Evolutionary conservation across 2,329 filamentous ascomycete species (phyloP).

Genomic region (Thielaviopsis populi): DNA sequence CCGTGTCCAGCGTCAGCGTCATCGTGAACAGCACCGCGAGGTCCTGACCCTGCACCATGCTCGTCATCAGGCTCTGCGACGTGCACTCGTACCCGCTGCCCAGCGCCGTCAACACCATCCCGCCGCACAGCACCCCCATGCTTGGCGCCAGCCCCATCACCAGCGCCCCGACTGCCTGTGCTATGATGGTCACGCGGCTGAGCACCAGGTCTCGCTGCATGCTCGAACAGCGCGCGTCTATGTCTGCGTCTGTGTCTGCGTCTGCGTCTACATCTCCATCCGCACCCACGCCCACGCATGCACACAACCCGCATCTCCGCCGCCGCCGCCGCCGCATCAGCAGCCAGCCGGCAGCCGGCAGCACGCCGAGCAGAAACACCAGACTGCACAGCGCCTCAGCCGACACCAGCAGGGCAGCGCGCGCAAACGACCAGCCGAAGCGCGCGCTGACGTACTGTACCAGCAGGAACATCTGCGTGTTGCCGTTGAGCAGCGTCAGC

Average conservation of each 20-base stretch:
- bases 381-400: background rate
- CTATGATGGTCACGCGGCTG: conserved; percentile 12
- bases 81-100: conserved; percentile 7
- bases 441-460: conserved; percentile 21
- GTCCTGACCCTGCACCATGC: conserved; percentile 11
- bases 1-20: conserved; percentile 6
- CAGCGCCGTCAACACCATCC: conserved; percentile 5
- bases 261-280: no score
- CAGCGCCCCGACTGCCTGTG: conserved; percentile 1
- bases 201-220: conserved; percentile 11
- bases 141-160: conserved; percentile 2
- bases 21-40: conserved; percentile 16
- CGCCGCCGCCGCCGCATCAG: background rate
- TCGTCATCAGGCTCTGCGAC: conserved; percentile 16
- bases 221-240: no score
- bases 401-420: conserved; percentile 3
- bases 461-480: conserved; percentile 14
- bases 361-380: background rate
- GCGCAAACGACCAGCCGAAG: conserved; percentile 17
- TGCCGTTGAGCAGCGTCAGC: background rate
- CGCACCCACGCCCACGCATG: no score
- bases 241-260: no score
- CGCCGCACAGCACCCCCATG: background rate
- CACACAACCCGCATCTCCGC: no score
- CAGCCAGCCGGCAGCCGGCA: conserved; percentile 1